Percentiles rank a stretch among this genome's conserved stretches.
These are phyloP conservation scores for Fusarium haematococcum DNA, from an alignment of 2,329 filamentous ascomycete genomes.

Conservation along the genomic window DNA sequence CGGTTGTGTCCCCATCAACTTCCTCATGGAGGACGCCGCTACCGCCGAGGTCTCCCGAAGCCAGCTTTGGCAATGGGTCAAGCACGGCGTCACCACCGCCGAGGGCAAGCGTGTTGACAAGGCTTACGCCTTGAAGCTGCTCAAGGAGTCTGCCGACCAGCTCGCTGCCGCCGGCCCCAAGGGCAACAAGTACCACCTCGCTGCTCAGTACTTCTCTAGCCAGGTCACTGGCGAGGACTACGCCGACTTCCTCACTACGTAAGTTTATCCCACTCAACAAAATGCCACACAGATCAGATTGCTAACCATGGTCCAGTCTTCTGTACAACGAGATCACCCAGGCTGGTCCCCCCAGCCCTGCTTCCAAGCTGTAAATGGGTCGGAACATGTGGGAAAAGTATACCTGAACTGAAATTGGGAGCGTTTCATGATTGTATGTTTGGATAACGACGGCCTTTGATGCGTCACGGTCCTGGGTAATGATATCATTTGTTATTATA, in stretches of 20 bases:
- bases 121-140: conserved; percentile 85
- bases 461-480: conserved; percentile 18
- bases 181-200: conserved; percentile 92
- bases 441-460: conserved; percentile 11
- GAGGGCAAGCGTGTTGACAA: conserved; percentile 96
- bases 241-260: conserved; percentile 92
- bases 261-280: conserved; percentile 53
- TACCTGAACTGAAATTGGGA: conserved; percentile 15
- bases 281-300: neutral
- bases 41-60: conserved; percentile 95
- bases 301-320: conserved; percentile 63
- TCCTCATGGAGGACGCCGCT: conserved; percentile 97
- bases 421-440: conserved; percentile 35
- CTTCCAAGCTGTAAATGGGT: conserved; percentile 70
- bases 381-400: neutral
- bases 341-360: conserved; percentile 70
- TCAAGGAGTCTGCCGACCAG: conserved; percentile 86
- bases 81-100: conserved; percentile 77
- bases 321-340: conserved; percentile 90
- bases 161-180: conserved; percentile 80
- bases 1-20: conserved; percentile 97
- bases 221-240: conserved; percentile 99
- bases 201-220: conserved; percentile 89
- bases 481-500: conserved; percentile 31
- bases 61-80: conserved; percentile 97